Conservation (phyloP, 495 filamentous ascomycete genomes). For the Penicillium bialowiezense region DNA sequence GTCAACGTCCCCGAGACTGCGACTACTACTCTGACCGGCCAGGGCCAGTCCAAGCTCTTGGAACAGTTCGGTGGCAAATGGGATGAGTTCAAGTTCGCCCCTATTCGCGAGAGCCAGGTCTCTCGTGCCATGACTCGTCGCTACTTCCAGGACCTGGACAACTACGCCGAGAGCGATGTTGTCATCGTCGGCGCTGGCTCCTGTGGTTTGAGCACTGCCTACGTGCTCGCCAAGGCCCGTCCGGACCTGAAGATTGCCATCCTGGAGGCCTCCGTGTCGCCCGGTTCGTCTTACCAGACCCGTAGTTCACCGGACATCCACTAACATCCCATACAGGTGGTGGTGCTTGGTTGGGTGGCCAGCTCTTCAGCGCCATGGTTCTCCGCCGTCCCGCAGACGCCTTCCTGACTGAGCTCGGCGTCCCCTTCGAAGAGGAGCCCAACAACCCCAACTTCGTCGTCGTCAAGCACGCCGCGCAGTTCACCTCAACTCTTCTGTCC, state of each 20-base stretch:
- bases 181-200: slow-evolving; percentile 89
- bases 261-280: slow-evolving; percentile 81
- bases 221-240: slow-evolving; percentile 76
- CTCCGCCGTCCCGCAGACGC: slow-evolving; percentile 87
- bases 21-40: slow-evolving; percentile 32
- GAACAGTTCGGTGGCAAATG: slow-evolving; percentile 65
- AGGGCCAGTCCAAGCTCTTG: slow-evolving; percentile 50
- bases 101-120: slow-evolving; percentile 87
- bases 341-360: slow-evolving; percentile 89
- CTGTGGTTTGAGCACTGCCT: slow-evolving; percentile 80
- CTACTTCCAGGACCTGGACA: slow-evolving; percentile 87
- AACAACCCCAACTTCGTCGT: slow-evolving; percentile 82
- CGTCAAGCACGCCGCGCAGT: slow-evolving; percentile 89
- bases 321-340: slow-evolving; percentile 49
- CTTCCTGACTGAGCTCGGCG: slow-evolving; percentile 74
- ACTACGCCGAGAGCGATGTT: slow-evolving; percentile 85
- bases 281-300: slow-evolving; percentile 41
- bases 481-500: slow-evolving; percentile 80
- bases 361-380: slow-evolving; percentile 90
- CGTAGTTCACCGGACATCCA: neutral
- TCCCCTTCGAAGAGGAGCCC: slow-evolving; percentile 84
- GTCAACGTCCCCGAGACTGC: slow-evolving; percentile 37
- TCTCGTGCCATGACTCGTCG: slow-evolving; percentile 88
- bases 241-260: slow-evolving; percentile 91
- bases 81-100: slow-evolving; percentile 75